Evolutionary conservation across 192 early-diverging fungal species (phyloP), one percentile per base, ranked within the genome.

Genomic region (Thamnidium elegans): DNA sequence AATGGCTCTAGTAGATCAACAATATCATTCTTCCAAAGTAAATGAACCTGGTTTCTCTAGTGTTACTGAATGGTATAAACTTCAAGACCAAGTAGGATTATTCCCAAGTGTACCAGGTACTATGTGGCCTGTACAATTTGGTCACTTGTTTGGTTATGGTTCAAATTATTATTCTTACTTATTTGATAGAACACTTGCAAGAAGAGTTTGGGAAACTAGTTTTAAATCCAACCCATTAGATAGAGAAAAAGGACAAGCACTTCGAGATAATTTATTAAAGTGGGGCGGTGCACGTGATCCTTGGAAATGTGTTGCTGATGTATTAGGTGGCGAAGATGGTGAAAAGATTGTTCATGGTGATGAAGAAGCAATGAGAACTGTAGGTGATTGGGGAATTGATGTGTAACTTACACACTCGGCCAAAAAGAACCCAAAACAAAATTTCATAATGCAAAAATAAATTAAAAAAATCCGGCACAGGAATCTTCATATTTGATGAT

Each of bases 231-330:
- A 81, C 58, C 87, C 88, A 14, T 78, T 89, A 50, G 75, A 72
- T 55, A 71, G 89, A 54, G 77, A 77, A 31, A 79, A 79, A 0
- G 91, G 90, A 39, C 89, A 85, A 78, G 79, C 81, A 32, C 81
- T 90, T 63, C 81, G 79, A 46, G 80, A 82, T 21, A 82, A 95
- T 69, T 75, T 99, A 21, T 75, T 98, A 55, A 73, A 87, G 52
- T 95, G 93, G 92, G 97, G 97, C 31, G 97, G 97, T 13, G 93
- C 91, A 3, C 81, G 92, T 39, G 91, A 96, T 76, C 94, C 94
- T 4, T 97, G 94, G 93, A 62, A 81, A 58, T 87, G 89, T 42
- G 67, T 93, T 17, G 89, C 86, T 0, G 77, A 81, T 4, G 73
- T 89, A 26, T 68, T 93, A 15, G 74, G 63, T 11, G 74, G 62